Evolutionary conservation across 805 yeast genomes (phyloP), one percentile per base, ranked within the genome.

Genomic region (Myxozyma mucilagina): DNA sequence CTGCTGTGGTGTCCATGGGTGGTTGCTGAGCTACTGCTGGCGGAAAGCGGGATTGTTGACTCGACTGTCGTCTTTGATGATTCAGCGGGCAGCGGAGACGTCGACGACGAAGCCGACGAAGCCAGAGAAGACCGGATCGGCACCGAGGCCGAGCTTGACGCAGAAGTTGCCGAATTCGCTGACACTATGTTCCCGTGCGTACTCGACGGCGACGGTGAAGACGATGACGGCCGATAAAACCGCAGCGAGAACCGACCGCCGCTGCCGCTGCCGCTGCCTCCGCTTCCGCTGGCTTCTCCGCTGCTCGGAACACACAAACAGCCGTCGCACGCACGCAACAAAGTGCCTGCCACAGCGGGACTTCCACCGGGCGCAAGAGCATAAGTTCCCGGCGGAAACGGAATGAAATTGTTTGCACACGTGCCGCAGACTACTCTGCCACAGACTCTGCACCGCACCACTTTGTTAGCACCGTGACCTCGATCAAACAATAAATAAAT

Each of bases 351-450:
- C 31, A 78, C 74, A 69, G 83, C 87, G 49, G 76, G 78, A 2
- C 78, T 72, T 63, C 79, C 80, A 20, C 78, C 76, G 5, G 85
- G 84, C 0, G 86, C 83, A 2, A 79, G 73, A 2, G 87, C 83
- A 64, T 80, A 77, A 0, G 88, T 82, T 45, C 82, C 80, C 10
- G 88, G 83, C 48, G 85, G 78, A 70, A 86, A 87, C 38, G 79
- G 76, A 6, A 83, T 78, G 45, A 74, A 73, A 24, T 81, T 78
- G 8, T 76, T 71, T 6, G 93, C 85, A 69, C 97, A 90, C 43
- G 71, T 68, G 35, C 84, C 86, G 73, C 97, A 90, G 16, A 87
- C 89, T 0, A 90, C 86, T 38, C 84, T 77, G 2, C 97, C 97
- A 75, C 97, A 90, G 60, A 75, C 74, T 13, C 79, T 73, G 42